Percentiles rank a stretch among this genome's conserved stretches.
These are phyloP conservation scores for Casuarina glauca DNA, from an alignment of 306 rosid species.

Conservation along the genomic window DNA sequence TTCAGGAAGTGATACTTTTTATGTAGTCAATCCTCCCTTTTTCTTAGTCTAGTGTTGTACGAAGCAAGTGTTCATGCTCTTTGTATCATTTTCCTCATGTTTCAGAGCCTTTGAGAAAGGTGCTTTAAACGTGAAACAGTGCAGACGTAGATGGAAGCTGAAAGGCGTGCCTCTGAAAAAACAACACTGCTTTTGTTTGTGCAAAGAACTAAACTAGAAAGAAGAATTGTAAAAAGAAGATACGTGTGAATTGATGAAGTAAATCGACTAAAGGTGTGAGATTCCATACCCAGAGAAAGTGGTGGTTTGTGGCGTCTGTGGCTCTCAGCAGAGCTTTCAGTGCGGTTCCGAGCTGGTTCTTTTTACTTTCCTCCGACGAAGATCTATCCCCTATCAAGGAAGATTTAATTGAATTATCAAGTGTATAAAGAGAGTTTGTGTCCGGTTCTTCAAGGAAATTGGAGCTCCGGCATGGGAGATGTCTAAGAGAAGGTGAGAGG, in stretches of 20 bases:
- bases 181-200: constrained; percentile 32
- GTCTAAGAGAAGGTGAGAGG: not conserved
- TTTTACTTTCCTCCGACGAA: not conserved
- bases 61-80: too few species aligned
- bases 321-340: constrained; percentile 27
- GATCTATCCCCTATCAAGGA: constrained; percentile 1
- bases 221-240: constrained; percentile 22
- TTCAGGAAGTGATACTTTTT: not conserved
- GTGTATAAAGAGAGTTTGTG: constrained; percentile 33
- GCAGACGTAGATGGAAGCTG: constrained; percentile 8
- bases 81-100: too few species aligned
- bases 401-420: constrained; percentile 15
- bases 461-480: constrained; percentile 30
- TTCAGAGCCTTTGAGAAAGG: constrained; percentile 45
- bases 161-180: constrained; percentile 38
- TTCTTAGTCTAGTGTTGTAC: not conserved
- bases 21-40: not conserved
- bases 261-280: constrained; percentile 27
- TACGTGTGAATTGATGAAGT: not conserved
- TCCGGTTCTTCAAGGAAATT: constrained; percentile 30
- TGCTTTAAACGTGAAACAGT: constrained; percentile 30
- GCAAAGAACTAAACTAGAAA: constrained; percentile 9
- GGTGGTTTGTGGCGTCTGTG: constrained; percentile 3
- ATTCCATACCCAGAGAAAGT: constrained; percentile 27
- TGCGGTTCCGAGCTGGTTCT: constrained; percentile 24